Conservation (phyloP, 1,284 basidiomycete genomes). For the Singerocomus inundabilis region DNA sequence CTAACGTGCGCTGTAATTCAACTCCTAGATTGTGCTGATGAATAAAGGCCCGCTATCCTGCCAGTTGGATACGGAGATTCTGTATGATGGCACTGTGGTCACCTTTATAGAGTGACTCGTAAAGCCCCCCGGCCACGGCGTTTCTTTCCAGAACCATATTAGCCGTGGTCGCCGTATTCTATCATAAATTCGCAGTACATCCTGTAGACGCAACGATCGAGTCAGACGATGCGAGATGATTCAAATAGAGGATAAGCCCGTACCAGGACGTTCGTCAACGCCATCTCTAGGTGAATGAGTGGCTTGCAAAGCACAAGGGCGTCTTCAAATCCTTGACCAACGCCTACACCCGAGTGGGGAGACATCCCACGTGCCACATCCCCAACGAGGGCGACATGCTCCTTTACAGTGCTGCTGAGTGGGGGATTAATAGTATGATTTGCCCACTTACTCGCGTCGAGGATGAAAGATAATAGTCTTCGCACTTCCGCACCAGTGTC, state of each 20-base stretch:
- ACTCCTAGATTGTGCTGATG: slow-evolving; percentile 47
- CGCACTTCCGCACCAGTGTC: slow-evolving; percentile 51
- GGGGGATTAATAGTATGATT: slow-evolving; percentile 54
- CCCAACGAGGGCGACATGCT: slow-evolving; percentile 52
- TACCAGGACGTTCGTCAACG: slow-evolving; percentile 46
- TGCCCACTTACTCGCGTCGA: slow-evolving; percentile 56
- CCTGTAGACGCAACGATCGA: slow-evolving; percentile 26
- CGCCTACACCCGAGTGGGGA: slow-evolving; percentile 62
- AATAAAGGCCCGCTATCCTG: slow-evolving; percentile 44
- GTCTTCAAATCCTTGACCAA: slow-evolving; percentile 64
- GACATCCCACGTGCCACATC: slow-evolving; percentile 63
- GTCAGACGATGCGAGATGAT: not conserved
- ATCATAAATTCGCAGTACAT: slow-evolving; percentile 46
- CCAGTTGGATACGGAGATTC: slow-evolving; percentile 35
- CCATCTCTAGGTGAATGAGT: slow-evolving; percentile 46
- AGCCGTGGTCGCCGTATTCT: slow-evolving; percentile 44
- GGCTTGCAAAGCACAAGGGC: slow-evolving; percentile 50
- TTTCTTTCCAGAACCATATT: slow-evolving; percentile 45
- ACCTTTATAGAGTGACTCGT: slow-evolving; percentile 36
- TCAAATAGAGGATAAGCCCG: slow-evolving; percentile 10
- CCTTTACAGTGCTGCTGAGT: slow-evolving; percentile 46
- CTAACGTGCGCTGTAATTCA: slow-evolving; percentile 25
- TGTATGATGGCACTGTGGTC: slow-evolving; percentile 18
- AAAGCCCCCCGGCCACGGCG: slow-evolving; percentile 39
- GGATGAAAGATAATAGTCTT: slow-evolving; percentile 45